Evolutionary conservation across 805 yeast genomes (phyloP).

Genomic region (Yarrowia alimentaria): DNA sequence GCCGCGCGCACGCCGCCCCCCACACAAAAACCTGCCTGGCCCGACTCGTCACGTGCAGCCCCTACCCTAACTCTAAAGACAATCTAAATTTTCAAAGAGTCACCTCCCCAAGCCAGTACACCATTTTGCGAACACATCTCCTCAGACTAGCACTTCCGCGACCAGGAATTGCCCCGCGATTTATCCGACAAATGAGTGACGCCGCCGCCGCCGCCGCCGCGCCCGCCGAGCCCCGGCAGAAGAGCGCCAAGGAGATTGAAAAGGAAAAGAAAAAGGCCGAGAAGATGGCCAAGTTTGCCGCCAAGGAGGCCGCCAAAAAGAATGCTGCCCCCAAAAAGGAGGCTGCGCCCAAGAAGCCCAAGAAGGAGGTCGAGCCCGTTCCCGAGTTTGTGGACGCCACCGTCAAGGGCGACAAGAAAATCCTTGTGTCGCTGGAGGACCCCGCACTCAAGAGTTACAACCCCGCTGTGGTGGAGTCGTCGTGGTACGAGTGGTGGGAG

Average conservation of each 20-base stretch:
- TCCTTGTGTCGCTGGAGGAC: constrained; percentile 81
- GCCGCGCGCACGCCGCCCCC: too few relatives aligned
- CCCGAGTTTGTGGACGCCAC: constrained; percentile 89
- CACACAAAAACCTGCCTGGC: too few relatives aligned
- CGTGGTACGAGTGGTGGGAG: constrained; percentile 99
- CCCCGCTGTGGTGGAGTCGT: constrained; percentile 89
- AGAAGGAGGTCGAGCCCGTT: constrained; percentile 63
- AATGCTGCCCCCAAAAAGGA: constrained; percentile 38
- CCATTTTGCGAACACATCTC: constrained; percentile 22
- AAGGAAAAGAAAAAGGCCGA: constrained; percentile 87
- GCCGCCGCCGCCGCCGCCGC: constrained; percentile 29
- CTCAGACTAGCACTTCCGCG: constrained; percentile 15
- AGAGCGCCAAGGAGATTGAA: constrained; percentile 78
- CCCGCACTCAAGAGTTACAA: constrained; percentile 91
- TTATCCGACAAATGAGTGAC: constrained; percentile 24
- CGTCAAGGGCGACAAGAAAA: constrained; percentile 85
- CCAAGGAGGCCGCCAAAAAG: constrained; percentile 51
- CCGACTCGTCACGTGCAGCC: too few relatives aligned
- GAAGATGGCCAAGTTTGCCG: constrained; percentile 80
- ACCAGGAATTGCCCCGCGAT: constrained; percentile 13
- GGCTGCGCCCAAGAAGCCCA: constrained; percentile 57
- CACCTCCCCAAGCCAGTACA: constrained; percentile 2
- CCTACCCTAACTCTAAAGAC: constrained; percentile 8
- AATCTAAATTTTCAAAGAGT: too few relatives aligned
- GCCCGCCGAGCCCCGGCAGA: constrained; percentile 44